Percentiles rank a stretch among this genome's conserved stretches.
Conservation (phyloP, 2,329 filamentous ascomycete species). For the Arthrobotrys entomopaga region DNA sequence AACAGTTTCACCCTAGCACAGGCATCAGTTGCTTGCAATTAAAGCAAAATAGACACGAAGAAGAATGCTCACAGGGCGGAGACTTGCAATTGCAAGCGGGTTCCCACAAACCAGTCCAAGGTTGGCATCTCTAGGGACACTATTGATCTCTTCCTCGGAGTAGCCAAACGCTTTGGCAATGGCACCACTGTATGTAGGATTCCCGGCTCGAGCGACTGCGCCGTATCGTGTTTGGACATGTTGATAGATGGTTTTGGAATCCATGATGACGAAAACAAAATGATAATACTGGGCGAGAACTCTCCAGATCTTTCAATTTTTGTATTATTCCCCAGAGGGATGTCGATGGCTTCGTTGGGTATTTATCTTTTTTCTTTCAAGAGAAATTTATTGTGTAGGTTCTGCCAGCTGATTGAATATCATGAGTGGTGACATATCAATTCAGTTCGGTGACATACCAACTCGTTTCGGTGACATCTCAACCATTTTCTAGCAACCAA, state of each 20-base stretch:
- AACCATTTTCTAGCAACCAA: too few species aligned
- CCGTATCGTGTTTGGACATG: conserved; percentile 22
- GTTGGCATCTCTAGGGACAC: conserved; percentile 55
- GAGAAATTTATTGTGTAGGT: too few species aligned
- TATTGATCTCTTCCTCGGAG: conserved; percentile 54
- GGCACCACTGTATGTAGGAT: conserved; percentile 13
- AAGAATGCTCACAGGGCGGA: conserved; percentile 62
- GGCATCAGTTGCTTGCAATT: not conserved
- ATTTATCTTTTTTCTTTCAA: too few species aligned
- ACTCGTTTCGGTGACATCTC: too few species aligned
- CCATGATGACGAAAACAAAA: conserved; percentile 1
- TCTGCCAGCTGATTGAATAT: too few species aligned
- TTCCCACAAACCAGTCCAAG: conserved; percentile 58
- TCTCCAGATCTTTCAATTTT: too few species aligned
- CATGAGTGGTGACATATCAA: too few species aligned
- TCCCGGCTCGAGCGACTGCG: conserved; percentile 11
- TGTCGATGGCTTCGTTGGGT: too few species aligned
- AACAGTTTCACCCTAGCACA: conserved; percentile 67
- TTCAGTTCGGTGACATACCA: too few species aligned
- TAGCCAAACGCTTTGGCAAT: conserved; percentile 58
- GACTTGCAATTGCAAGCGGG: conserved; percentile 62
- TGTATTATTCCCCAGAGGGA: too few species aligned
- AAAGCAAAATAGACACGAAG: not conserved
- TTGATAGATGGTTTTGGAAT: conserved; percentile 20
- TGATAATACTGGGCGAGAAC: too few species aligned